Conservation (phyloP, 257 asterid species). For the Osmanthus fragrans region DNA sequence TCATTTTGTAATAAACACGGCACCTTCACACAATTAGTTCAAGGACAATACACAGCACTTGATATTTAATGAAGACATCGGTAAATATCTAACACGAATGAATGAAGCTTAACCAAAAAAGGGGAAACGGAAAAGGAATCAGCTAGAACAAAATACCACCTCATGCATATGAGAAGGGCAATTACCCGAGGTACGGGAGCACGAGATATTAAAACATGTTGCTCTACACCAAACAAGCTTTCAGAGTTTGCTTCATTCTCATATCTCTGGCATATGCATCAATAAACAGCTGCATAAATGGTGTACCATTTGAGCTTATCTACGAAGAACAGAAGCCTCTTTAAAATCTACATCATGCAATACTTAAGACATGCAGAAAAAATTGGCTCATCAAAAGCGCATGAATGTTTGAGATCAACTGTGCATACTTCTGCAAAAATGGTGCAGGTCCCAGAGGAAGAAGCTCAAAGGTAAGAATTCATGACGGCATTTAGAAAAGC, state of each 20-base stretch:
- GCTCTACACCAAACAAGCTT: constrained; percentile 46
- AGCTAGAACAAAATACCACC: constrained; percentile 36
- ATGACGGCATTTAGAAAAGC: constrained; percentile 65
- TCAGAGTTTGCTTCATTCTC: constrained; percentile 29
- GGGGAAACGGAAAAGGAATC: background rate
- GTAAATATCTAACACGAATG: background rate
- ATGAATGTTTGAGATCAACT: too few relatives aligned
- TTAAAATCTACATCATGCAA: constrained; percentile 26
- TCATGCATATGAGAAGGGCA: constrained; percentile 17
- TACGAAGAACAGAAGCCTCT: constrained; percentile 32
- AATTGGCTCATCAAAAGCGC: too few relatives aligned
- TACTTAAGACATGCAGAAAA: too few relatives aligned
- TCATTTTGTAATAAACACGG: background rate
- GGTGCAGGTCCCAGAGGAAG: constrained; percentile 22
- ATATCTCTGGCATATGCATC: constrained; percentile 35
- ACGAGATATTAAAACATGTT: constrained; percentile 39
- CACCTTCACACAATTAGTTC: background rate
- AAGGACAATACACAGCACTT: background rate
- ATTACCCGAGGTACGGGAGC: constrained; percentile 12
- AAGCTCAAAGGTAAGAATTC: constrained; percentile 30
- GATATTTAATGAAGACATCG: background rate
- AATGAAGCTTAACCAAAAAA: background rate
- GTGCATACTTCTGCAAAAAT: constrained; percentile 20
- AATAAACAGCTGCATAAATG: constrained; percentile 51
- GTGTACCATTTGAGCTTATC: constrained; percentile 35